These are phyloP conservation scores for Boletellus sp. DNA, from an alignment of 768 basidiomycete genomes.

Conservation along the genomic window DNA sequence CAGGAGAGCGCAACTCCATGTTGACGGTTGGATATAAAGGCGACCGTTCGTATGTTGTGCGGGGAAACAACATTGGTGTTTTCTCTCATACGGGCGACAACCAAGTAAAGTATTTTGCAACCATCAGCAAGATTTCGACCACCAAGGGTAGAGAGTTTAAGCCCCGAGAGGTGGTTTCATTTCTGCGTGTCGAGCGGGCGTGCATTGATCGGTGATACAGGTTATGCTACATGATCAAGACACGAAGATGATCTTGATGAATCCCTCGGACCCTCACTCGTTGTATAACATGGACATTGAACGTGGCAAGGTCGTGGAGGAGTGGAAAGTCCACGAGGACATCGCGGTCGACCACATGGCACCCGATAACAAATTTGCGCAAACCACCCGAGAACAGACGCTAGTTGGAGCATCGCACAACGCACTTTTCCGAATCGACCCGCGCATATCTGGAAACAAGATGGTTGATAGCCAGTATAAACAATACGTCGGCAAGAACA, in stretches of 20 bases:
- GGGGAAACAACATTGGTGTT: slow-evolving; percentile 88
- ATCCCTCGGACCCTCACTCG: slow-evolving; percentile 74
- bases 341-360: slow-evolving; percentile 85
- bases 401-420: slow-evolving; percentile 92
- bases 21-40: slow-evolving; percentile 94
- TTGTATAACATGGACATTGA: slow-evolving; percentile 91
- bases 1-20: slow-evolving; percentile 78
- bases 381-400: slow-evolving; percentile 88
- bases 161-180: slow-evolving; percentile 68
- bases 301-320: slow-evolving; percentile 93
- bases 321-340: slow-evolving; percentile 96
- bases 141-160: slow-evolving; percentile 80
- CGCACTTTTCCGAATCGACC: slow-evolving; percentile 96
- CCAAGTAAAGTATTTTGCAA: slow-evolving; percentile 79
- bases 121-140: slow-evolving; percentile 79
- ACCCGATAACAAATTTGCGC: slow-evolving; percentile 92
- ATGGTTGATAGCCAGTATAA: slow-evolving; percentile 94
- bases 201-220: slow-evolving; percentile 38
- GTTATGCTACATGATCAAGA: slow-evolving; percentile 98
- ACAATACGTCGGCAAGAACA: slow-evolving; percentile 93
- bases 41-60: slow-evolving; percentile 89
- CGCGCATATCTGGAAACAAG: slow-evolving; percentile 87
- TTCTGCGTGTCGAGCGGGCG: neutral
- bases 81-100: slow-evolving; percentile 71
- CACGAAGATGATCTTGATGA: slow-evolving; percentile 89